phyloP scores from a whole-genome alignment of 768 basidiomycete genomes.

The Leccinum broughii region DNA sequence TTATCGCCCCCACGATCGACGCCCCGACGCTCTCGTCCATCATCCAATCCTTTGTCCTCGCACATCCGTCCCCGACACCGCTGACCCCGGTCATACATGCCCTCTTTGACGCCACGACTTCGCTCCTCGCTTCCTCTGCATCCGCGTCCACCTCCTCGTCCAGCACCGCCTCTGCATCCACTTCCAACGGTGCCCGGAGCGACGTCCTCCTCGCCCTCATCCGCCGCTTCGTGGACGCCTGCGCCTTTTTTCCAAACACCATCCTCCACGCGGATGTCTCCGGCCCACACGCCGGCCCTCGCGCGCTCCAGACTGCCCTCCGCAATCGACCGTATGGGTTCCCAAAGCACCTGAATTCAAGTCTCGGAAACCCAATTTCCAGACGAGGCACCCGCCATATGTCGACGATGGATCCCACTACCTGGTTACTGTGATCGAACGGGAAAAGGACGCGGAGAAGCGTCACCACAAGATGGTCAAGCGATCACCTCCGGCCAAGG shows the following conservation, averaged over 20 bases:
- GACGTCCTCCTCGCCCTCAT: conserved; percentile 30
- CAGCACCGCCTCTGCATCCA: conserved; percentile 35
- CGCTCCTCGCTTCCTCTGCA: conserved; percentile 23
- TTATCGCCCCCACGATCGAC: conserved; percentile 42
- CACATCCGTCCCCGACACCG: conserved; percentile 51
- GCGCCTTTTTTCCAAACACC: conserved; percentile 47
- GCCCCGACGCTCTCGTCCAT: conserved; percentile 50
- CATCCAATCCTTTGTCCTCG: conserved; percentile 49
- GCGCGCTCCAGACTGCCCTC: conserved; percentile 59
- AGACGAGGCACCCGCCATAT: conserved; percentile 60
- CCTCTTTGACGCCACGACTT: conserved; percentile 51
- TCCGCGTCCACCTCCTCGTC: conserved; percentile 37
- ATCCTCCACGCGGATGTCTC: conserved; percentile 55
- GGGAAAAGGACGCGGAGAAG: conserved; percentile 57
- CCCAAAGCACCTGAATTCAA: conserved; percentile 36
- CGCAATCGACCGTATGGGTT: conserved; percentile 42
- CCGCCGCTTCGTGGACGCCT: conserved; percentile 53
- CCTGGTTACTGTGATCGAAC: conserved; percentile 78
- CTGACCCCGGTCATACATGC: conserved; percentile 51
- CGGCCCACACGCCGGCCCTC: conserved; percentile 55
- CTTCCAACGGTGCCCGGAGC: background rate
- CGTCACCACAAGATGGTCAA: conserved; percentile 44
- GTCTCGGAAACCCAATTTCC: conserved; percentile 42
- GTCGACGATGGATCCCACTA: conserved; percentile 83
- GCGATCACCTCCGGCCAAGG: conserved; percentile 38